Conservation (phyloP, 2,329 filamentous ascomycete species). For the Neurospora crassa region DNA sequence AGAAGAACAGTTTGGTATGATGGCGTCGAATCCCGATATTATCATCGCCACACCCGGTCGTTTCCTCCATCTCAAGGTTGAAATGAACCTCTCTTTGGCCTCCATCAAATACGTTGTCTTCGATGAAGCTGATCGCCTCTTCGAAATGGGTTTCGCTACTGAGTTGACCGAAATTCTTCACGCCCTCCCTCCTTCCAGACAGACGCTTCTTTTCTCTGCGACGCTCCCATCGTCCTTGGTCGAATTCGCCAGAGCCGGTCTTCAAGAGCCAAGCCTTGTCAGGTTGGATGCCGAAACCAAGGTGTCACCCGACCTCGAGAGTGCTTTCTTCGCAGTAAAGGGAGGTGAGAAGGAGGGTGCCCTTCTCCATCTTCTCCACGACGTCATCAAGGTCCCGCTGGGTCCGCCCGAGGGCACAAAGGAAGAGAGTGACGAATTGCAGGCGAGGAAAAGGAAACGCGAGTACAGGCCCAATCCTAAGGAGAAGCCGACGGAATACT, state of each 20-base stretch:
- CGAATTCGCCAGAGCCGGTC: constrained; percentile 86
- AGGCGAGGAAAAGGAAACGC: constrained; percentile 65
- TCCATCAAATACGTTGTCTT: constrained; percentile 93
- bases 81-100: constrained; percentile 87
- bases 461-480: constrained; percentile 40
- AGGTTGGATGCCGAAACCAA: constrained; percentile 92
- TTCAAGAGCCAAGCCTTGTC: constrained; percentile 86
- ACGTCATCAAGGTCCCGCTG: constrained; percentile 84
- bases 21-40: constrained; percentile 93
- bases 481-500: constrained; percentile 75
- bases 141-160: constrained; percentile 96
- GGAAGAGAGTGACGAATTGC: constrained; percentile 33
- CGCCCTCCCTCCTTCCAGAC: constrained; percentile 71
- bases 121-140: constrained; percentile 91
- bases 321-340: constrained; percentile 89
- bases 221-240: constrained; percentile 90
- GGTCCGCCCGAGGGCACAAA: constrained; percentile 47
- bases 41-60: constrained; percentile 94
- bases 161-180: constrained; percentile 91
- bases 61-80: constrained; percentile 92
- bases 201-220: constrained; percentile 91
- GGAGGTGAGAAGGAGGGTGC: constrained; percentile 89
- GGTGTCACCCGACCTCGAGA: constrained; percentile 90
- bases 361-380: constrained; percentile 76
- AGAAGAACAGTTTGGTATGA: constrained; percentile 88